Percentiles rank a stretch among this genome's conserved stretches.
These are phyloP conservation scores for Penicillium sp. DNA, from an alignment of 2,329 filamentous ascomycete species.

Conservation along the genomic window DNA sequence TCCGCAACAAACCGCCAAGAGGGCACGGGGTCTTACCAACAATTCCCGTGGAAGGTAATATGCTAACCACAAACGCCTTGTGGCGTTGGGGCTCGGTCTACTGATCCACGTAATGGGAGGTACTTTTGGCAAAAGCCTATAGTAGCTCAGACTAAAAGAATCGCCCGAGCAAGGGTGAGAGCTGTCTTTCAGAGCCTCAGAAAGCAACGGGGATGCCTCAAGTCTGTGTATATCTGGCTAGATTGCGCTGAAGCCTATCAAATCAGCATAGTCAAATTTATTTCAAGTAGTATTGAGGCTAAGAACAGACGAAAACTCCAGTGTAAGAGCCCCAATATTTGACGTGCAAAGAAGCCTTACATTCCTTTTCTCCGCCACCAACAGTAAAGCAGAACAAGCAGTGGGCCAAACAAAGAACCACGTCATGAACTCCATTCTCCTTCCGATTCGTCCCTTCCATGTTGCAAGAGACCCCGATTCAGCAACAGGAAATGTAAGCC, in stretches of 20 bases:
- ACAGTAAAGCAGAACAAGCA: background rate
- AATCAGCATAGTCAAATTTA: background rate
- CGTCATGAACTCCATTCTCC: background rate
- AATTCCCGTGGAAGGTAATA: background rate
- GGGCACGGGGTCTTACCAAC: background rate
- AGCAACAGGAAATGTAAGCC: background rate
- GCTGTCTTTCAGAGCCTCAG: background rate
- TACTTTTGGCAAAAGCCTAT: background rate
- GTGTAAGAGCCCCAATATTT: background rate
- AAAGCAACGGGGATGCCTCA: background rate
- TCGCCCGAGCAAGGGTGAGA: background rate
- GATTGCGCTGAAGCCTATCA: background rate
- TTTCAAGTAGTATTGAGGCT: background rate
- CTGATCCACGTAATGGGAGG: background rate
- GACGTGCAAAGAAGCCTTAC: background rate
- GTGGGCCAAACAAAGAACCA: background rate
- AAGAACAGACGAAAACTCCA: background rate
- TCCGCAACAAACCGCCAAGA: background rate
- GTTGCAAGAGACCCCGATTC: background rate
- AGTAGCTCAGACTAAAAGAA: too few species aligned
- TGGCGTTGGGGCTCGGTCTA: background rate
- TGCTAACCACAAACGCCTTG: background rate
- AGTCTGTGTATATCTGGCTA: background rate
- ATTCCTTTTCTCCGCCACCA: background rate
- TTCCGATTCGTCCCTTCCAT: background rate